phyloP scores from a whole-genome alignment of 139 green algal species.

The Eudorina sp. region DNA sequence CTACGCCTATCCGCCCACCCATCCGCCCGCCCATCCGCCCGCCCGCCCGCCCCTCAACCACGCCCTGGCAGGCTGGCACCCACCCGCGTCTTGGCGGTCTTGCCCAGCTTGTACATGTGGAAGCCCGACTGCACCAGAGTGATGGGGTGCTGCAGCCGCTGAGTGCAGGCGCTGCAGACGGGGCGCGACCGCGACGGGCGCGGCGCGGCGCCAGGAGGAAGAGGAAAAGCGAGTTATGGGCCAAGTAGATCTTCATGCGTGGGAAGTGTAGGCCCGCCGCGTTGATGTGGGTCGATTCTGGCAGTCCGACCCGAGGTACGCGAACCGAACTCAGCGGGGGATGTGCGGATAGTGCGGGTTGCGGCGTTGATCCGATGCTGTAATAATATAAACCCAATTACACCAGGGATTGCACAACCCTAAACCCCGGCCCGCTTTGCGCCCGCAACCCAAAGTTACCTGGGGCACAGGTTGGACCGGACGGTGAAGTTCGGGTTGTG shows the following conservation, averaged over 20 bases:
- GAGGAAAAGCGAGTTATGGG: background rate
- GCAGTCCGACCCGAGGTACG: background rate
- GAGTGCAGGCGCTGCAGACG: conserved; percentile 3
- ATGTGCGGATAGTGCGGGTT: no score
- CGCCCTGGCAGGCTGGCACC: no score
- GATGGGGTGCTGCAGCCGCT: background rate
- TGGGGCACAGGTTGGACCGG: conserved; percentile 30
- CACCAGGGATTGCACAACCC: no score
- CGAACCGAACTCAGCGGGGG: no score
- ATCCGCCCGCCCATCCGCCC: no score
- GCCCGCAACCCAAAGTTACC: background rate
- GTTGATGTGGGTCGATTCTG: background rate
- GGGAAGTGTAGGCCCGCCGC: no score
- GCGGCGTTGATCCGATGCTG: no score
- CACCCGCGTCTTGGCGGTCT: conserved; percentile 9
- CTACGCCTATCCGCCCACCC: background rate
- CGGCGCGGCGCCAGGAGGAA: no score
- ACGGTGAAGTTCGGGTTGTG: background rate
- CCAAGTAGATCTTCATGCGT: background rate
- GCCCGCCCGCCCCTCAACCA: background rate
- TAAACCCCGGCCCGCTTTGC: no score
- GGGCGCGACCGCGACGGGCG: no score
- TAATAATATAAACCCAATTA: background rate
- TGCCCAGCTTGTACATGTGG: conserved; percentile 44
- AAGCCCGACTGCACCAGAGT: background rate